Percentiles rank a stretch among this genome's conserved stretches.
phyloP scores from a whole-genome alignment of 768 basidiomycete species.

The Lentinula boryana region DNA sequence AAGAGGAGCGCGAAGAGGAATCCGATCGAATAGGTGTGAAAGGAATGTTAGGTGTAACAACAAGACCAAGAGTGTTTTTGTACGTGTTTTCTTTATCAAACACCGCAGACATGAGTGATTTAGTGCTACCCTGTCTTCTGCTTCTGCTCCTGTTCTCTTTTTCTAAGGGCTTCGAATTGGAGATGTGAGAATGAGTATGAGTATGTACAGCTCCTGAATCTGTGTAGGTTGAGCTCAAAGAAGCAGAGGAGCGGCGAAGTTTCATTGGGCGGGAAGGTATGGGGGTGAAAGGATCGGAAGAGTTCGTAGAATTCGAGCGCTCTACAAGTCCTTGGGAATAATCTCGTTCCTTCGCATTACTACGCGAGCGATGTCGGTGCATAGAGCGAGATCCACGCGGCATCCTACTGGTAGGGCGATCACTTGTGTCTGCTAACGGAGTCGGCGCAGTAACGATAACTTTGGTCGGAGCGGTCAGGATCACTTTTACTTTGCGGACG shows the following conservation, averaged over 20 bases:
- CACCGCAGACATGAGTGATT: conserved; percentile 7
- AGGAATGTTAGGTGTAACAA: conserved; percentile 31
- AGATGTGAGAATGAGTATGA: neutral
- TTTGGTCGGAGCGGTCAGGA: conserved; percentile 43
- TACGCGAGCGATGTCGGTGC: conserved; percentile 14
- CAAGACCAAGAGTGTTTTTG: conserved; percentile 18
- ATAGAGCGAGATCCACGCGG: conserved; percentile 37
- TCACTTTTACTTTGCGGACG: conserved; percentile 31
- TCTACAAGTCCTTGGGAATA: conserved; percentile 21
- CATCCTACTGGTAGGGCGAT: conserved; percentile 24
- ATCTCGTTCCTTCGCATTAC: conserved; percentile 8
- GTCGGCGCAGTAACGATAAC: conserved; percentile 53
- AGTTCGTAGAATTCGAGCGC: conserved; percentile 17
- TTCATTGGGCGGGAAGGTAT: conserved; percentile 26
- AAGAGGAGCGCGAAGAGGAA: conserved; percentile 19
- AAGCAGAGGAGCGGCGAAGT: conserved; percentile 7
- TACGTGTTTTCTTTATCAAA: conserved; percentile 35
- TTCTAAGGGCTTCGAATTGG: neutral
- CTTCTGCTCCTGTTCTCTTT: neutral
- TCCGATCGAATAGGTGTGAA: conserved; percentile 38
- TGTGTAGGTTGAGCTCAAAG: neutral
- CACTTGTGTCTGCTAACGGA: conserved; percentile 26
- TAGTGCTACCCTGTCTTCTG: conserved; percentile 4
- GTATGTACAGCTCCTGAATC: neutral
- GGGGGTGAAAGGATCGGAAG: conserved; percentile 24